A percentile compares a stretch with the other conserved stretches of the same genome.
These are phyloP conservation scores for Nitzschia palea DNA, from an alignment of 108 stramenopile genomes.

Conservation along the genomic window DNA sequence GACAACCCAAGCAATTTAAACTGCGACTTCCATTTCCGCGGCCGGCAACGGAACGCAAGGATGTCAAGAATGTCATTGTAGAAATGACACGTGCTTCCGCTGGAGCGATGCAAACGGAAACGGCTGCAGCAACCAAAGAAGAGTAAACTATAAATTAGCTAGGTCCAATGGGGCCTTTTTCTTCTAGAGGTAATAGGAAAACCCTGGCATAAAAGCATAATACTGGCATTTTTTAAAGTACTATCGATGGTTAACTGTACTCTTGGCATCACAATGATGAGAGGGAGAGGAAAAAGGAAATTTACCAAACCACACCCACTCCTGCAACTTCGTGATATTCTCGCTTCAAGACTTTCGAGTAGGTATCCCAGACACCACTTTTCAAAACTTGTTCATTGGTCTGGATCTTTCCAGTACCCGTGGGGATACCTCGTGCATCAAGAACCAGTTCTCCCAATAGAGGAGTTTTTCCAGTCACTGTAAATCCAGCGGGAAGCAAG, in stretches of 20 bases:
- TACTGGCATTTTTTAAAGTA: too few relatives aligned
- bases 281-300: background rate
- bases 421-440: slow-evolving; percentile 69
- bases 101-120: background rate
- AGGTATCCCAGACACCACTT: slow-evolving; percentile 64
- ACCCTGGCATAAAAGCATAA: too few relatives aligned
- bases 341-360: slow-evolving; percentile 69
- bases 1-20: slow-evolving; percentile 76
- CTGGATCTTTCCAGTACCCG: slow-evolving; percentile 59
- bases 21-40: slow-evolving; percentile 79
- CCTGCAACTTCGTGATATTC: slow-evolving; percentile 81
- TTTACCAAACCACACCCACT: slow-evolving; percentile 82
- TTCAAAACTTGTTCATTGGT: slow-evolving; percentile 77
- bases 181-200: too few relatives aligned
- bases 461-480: slow-evolving; percentile 65
- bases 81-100: slow-evolving; percentile 75
- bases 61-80: slow-evolving; percentile 79
- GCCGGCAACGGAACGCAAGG: slow-evolving; percentile 62
- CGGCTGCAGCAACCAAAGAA: background rate
- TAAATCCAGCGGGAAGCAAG: slow-evolving; percentile 33
- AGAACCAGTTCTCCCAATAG: slow-evolving; percentile 66
- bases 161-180: too few relatives aligned
- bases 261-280: background rate
- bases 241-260: too few relatives aligned
- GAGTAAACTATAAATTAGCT: too few relatives aligned